Evolutionary conservation across 768 basidiomycete genomes (phyloP).

Genomic region (Podaxis mareebaensis): DNA sequence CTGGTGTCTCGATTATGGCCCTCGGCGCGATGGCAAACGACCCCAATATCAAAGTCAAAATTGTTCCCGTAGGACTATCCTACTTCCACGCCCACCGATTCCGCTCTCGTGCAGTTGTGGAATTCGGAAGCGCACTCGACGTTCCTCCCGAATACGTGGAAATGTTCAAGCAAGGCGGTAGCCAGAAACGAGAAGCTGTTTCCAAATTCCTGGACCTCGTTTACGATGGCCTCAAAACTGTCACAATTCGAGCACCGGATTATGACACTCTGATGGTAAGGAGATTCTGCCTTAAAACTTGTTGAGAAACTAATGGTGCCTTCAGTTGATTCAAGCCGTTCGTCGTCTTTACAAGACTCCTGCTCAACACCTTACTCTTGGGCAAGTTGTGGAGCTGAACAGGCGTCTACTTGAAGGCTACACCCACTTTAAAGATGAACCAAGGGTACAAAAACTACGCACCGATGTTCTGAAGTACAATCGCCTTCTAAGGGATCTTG

Average conservation of each 20-base stretch:
- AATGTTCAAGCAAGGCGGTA: constrained; percentile 89
- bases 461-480: constrained; percentile 88
- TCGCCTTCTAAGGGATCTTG: constrained; percentile 82
- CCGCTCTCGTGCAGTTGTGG: constrained; percentile 94
- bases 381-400: constrained; percentile 95
- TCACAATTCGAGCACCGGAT: constrained; percentile 93
- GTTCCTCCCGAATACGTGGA: constrained; percentile 89
- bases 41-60: constrained; percentile 82
- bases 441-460: constrained; percentile 79
- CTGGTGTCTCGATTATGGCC: constrained; percentile 97
- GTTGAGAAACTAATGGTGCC: constrained; percentile 9
- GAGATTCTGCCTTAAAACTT: constrained; percentile 1
- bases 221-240: constrained; percentile 92
- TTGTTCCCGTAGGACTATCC: constrained; percentile 82
- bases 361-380: constrained; percentile 88
- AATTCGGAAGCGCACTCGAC: constrained; percentile 90
- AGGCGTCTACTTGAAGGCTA: constrained; percentile 93
- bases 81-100: constrained; percentile 85
- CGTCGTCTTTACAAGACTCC: constrained; percentile 93
- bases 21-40: constrained; percentile 96
- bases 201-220: constrained; percentile 86
- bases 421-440: constrained; percentile 88
- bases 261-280: constrained; percentile 96
- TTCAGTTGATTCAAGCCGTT: constrained; percentile 91
- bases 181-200: constrained; percentile 87